Percentiles rank a stretch among this genome's conserved stretches.
These are phyloP conservation scores for Sphagnum magellanicum DNA, from an alignment of 228 moss, liverwort and hornwort genomes.

Conservation along the genomic window DNA sequence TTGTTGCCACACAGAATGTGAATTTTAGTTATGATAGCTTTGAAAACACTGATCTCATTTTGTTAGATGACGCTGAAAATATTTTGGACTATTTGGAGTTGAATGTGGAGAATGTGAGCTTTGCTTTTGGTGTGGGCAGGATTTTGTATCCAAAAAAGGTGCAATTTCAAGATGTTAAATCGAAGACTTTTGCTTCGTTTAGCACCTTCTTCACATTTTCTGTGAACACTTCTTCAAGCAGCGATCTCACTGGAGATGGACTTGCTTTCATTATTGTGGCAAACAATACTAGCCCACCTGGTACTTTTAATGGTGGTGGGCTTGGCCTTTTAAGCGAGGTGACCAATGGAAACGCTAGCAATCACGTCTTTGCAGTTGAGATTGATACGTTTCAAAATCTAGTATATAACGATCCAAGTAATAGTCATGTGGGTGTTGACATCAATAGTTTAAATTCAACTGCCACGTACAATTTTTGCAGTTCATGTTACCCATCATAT, in stretches of 20 bases:
- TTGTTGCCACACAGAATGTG: too few relatives aligned
- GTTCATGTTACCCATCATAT: too few relatives aligned
- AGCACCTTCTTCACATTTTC: conserved; percentile 20
- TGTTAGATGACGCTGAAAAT: too few relatives aligned
- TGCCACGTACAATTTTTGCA: conserved; percentile 11
- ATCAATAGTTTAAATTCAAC: conserved; percentile 15
- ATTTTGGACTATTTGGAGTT: too few relatives aligned
- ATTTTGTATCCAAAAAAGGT: too few relatives aligned
- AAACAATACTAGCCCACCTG: not conserved
- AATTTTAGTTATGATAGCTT: too few relatives aligned
- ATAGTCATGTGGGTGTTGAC: conserved; percentile 19
- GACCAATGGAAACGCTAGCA: not conserved
- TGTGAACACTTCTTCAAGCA: not conserved
- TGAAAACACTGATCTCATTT: too few relatives aligned
- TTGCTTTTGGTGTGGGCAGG: too few relatives aligned
- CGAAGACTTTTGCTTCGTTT: conserved; percentile 19
- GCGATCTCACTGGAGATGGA: conserved; percentile 8
- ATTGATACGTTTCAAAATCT: conserved; percentile 13
- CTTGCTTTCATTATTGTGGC: conserved; percentile 7
- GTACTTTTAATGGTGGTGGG: not conserved
- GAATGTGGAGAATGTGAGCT: too few relatives aligned
- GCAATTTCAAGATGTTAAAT: too few relatives aligned
- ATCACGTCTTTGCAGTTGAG: conserved; percentile 16
- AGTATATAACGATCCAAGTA: conserved; percentile 2
- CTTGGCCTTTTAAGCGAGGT: not conserved